phyloP scores from a whole-genome alignment of 2,329 filamentous ascomycete genomes.

The Paecilomyces fulvus region DNA sequence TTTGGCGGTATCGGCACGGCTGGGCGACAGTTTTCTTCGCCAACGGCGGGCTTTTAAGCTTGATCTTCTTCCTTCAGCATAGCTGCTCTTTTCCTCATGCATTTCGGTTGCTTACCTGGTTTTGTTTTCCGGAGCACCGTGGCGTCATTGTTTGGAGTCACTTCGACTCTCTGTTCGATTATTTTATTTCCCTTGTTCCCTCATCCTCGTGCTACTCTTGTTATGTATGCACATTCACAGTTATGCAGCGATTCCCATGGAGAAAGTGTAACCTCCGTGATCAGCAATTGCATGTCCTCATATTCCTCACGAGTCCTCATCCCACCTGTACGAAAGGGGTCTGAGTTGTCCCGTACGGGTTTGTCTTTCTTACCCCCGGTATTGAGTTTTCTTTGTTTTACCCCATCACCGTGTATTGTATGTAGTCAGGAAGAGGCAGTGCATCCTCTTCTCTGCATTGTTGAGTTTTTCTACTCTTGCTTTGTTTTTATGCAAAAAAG shows the following conservation, averaged over 20 bases:
- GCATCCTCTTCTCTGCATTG: neutral
- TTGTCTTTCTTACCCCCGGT: neutral
- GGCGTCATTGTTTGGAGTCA: neutral
- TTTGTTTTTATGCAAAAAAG: conserved; percentile 1
- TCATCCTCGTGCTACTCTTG: neutral
- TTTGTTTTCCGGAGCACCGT: conserved; percentile 9
- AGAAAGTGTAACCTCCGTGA: conserved; percentile 18
- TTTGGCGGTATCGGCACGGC: conserved; percentile 29
- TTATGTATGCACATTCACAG: conserved; percentile 8
- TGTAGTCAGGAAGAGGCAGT: conserved; percentile 3
- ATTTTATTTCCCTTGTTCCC: neutral
- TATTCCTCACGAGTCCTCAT: conserved; percentile 1
- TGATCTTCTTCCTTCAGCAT: conserved; percentile 11
- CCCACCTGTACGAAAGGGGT: neutral
- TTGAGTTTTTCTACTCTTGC: neutral
- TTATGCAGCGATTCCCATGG: conserved; percentile 29
- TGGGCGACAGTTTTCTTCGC: conserved; percentile 31
- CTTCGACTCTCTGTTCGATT: neutral
- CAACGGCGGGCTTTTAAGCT: conserved; percentile 27
- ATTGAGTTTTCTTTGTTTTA: neutral
- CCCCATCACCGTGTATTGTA: conserved; percentile 1
- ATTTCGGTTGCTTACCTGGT: conserved; percentile 9
- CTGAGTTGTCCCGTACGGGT: neutral
- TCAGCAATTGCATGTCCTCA: conserved; percentile 22
- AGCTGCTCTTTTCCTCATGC: conserved; percentile 5